phyloP scores from a whole-genome alignment of 2,329 filamentous ascomycete genomes.

The Aspergillus ochraceoroseus region DNA sequence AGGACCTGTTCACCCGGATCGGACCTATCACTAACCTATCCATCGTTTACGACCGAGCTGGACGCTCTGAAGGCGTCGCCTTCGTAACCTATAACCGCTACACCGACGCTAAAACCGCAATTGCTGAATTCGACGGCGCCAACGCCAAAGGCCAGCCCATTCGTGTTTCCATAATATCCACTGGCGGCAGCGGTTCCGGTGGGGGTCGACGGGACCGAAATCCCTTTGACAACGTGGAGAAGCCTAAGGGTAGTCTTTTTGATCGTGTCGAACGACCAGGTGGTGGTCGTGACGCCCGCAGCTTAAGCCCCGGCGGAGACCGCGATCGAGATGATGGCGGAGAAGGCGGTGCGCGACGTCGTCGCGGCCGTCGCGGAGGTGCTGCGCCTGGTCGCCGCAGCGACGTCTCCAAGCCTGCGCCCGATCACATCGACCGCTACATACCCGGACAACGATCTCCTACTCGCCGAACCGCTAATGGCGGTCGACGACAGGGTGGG shows the following conservation, averaged over 20 bases:
- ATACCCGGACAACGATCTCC: conserved; percentile 56
- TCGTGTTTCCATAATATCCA: conserved; percentile 62
- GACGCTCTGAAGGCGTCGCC: conserved; percentile 78
- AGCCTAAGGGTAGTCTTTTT: conserved; percentile 59
- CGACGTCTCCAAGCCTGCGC: conserved; percentile 52
- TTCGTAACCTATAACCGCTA: conserved; percentile 72
- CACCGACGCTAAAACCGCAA: conserved; percentile 67
- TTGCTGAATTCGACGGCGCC: conserved; percentile 78
- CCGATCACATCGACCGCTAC: conserved; percentile 72
- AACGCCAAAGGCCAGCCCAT: conserved; percentile 90
- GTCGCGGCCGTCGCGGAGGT: conserved; percentile 39
- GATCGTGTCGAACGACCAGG: conserved; percentile 55
- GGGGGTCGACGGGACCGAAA: conserved; percentile 36
- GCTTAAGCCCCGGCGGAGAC: conserved; percentile 41
- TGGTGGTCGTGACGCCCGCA: conserved; percentile 38
- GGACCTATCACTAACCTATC: conserved; percentile 65
- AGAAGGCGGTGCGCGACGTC: conserved; percentile 36
- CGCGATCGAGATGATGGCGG: conserved; percentile 32
- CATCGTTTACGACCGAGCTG: conserved; percentile 78
- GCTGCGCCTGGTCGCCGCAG: conserved; percentile 45
- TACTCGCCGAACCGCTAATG: conserved; percentile 45
- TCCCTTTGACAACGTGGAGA: conserved; percentile 49
- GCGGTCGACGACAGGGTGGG: conserved; percentile 41
- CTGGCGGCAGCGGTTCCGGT: too few species aligned
- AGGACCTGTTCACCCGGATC: conserved; percentile 78